Base-by-base conservation (phyloP, 352 stramenopile species). In the Aphanomyces invadans region DNA sequence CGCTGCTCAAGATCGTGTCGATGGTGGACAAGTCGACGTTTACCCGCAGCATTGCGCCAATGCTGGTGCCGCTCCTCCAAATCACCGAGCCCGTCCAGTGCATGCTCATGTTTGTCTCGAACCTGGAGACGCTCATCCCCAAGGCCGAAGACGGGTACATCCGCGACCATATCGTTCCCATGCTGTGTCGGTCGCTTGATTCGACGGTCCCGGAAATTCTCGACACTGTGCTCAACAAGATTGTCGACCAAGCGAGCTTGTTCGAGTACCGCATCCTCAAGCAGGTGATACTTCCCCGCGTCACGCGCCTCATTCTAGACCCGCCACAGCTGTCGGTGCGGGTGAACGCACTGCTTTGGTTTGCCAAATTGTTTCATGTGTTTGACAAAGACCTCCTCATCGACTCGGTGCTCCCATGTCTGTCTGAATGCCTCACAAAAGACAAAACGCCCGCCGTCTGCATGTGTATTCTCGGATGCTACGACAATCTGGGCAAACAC, bases 191-290 rank as follows among this genome's bases (percentile, higher is more conserved):
- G 39, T 82, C 86, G 12, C 72, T 95, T 0, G 86, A 95, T 64
- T 89, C 78, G 49, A 92, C 81, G 0, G 83, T 95, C 11, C 83
- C 83, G 0, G 86, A 95, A 65, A 95, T 95, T 56, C 66, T 92
- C 15, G 86, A 95, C 56, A 92, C 83, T 3, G 86, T 95, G 26
- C 72, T 95, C 19, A 95, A 92, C 73, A 92, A 95, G 70, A 92
- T 95, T 62, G 81, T 89, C 23, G 83, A 92, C 62, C 83, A 92
- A 36, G 86, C 86, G 32, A 92, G 81, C 70, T 68, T 95, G 25
- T 95, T 95, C 44, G 86, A 95, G 65, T 95, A 95, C 72, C 83
- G 83, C 25, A 90, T 95, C 65, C 72, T 95, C 38, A 95, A 95
- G 74, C 81, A 91, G 39, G 79, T 90, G 31, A 95, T 95, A 55